Evolutionary conservation across 164 flowering plant genomes (phyloP), one percentile per base, ranked within the genome.

Genomic region (Vitis rupestris): DNA sequence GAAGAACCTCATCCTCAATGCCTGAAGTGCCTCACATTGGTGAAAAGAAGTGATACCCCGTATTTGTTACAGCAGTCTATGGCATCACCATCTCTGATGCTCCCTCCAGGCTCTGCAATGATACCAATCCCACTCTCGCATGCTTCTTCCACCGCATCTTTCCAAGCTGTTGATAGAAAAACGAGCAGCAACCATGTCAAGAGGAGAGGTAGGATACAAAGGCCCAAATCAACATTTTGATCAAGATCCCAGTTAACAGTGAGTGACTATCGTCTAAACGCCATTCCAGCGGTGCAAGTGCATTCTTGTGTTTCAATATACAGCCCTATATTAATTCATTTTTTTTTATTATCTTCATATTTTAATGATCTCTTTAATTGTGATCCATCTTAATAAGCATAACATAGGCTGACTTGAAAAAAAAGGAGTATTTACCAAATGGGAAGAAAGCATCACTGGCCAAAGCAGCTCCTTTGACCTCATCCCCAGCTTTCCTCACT

Each of bases 81-180:
- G 54, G 99, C 99, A 82, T 96, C 99, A 37, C 54, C 63, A 67
- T 96, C 99, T 80, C 95, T 84, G 29, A 89, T 96, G 81, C 98
- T 90, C 4, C 99, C 99, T 12, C 98, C 97, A 6, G 98, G 99
- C 75, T 96, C 97, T 27, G 89, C 92, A 61, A 96, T 96, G 13
- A 82, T 82, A 37, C 86, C 79, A 50, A 93, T 67, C 15, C 97
- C 97, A 57, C 78, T 88, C 76, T 88, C 55, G 63, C 99, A 96
- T 60, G 99, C 98, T 81, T 93, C 98, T 77, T 95, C 99, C 54
- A 95, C 99, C 2, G 98, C 92, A 75, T 96, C 99, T 5, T 93
- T 92, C 99, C 99, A 96, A 15, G 97, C 98, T 91, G 90, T 75
- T 55, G 8, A 63, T 17, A 64, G 6, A 54, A 52, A 29, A 44